These are phyloP conservation scores for Castanopsis chinensis DNA, from an alignment of 306 rosid genomes.

Conservation along the genomic window DNA sequence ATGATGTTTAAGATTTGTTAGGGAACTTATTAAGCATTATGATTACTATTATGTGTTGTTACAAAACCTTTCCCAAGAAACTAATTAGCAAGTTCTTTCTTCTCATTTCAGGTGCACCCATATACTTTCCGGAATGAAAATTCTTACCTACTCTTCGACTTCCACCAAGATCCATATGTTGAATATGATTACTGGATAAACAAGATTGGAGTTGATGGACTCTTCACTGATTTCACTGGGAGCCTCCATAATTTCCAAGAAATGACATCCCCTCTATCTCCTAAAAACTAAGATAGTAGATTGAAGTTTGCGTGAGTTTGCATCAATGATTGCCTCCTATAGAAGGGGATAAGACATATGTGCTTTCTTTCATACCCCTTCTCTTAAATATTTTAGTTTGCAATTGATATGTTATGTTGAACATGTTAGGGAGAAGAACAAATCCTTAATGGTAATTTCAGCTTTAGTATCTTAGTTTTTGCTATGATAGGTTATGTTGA, in stretches of 20 bases:
- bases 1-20: background rate
- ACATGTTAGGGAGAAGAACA: no score
- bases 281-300: slow-evolving; percentile 25
- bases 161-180: slow-evolving; percentile 65
- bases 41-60: background rate
- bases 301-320: no score
- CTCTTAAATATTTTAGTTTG: no score
- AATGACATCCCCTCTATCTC: slow-evolving; percentile 38
- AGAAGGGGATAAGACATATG: no score
- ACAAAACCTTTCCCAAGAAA: no score
- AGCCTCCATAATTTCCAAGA: slow-evolving; percentile 66
- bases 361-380: no score
- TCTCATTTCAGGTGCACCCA: slow-evolving; percentile 79
- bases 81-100: background rate
- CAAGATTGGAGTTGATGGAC: slow-evolving; percentile 76
- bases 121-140: slow-evolving; percentile 82
- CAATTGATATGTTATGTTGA: no score
- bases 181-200: slow-evolving; percentile 84
- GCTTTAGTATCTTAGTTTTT: no score
- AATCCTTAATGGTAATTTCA: no score
- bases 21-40: background rate
- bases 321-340: no score
- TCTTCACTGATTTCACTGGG: slow-evolving; percentile 89
- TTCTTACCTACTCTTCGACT: slow-evolving; percentile 52
- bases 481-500: no score